Conservation (phyloP, 1,284 basidiomycete species). For the Cutaneotrichosporon cavernicola region DNA sequence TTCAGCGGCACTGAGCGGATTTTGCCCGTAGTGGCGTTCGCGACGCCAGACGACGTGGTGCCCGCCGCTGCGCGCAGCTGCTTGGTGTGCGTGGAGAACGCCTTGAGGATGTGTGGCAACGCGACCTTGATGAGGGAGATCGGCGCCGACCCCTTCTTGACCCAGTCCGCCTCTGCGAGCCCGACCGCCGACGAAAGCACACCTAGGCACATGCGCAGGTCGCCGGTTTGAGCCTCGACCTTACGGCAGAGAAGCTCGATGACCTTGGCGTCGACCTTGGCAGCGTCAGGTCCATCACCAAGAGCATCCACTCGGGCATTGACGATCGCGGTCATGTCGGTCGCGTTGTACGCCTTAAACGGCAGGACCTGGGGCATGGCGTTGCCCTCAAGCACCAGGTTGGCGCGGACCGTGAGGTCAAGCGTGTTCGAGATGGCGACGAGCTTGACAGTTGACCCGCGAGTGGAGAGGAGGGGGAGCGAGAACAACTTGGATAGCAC, state of each 20-base stretch:
- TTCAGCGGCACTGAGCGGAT: conserved; percentile 50
- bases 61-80: conserved; percentile 48
- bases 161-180: conserved; percentile 51
- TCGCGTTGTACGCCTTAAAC: conserved; percentile 49
- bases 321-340: conserved; percentile 51
- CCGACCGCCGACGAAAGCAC: conserved; percentile 47
- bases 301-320: conserved; percentile 36
- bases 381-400: conserved; percentile 43
- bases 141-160: conserved; percentile 37
- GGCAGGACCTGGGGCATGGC: conserved; percentile 45
- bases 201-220: conserved; percentile 53
- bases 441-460: conserved; percentile 40
- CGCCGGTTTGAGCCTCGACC: conserved; percentile 54
- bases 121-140: conserved; percentile 40
- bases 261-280: conserved; percentile 48
- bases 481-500: conserved; percentile 50
- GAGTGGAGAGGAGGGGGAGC: conserved; percentile 38
- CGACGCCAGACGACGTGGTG: conserved; percentile 23
- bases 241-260: conserved; percentile 50
- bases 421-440: conserved; percentile 54
- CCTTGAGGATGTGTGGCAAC: conserved; percentile 47
- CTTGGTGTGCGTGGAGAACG: conserved; percentile 47
- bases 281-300: conserved; percentile 18
- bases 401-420: conserved; percentile 51
- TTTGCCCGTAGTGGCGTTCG: conserved; percentile 38